These are phyloP conservation scores for Xylariales sp. DNA, from an alignment of 2,329 filamentous ascomycete species.

Conservation along the genomic window DNA sequence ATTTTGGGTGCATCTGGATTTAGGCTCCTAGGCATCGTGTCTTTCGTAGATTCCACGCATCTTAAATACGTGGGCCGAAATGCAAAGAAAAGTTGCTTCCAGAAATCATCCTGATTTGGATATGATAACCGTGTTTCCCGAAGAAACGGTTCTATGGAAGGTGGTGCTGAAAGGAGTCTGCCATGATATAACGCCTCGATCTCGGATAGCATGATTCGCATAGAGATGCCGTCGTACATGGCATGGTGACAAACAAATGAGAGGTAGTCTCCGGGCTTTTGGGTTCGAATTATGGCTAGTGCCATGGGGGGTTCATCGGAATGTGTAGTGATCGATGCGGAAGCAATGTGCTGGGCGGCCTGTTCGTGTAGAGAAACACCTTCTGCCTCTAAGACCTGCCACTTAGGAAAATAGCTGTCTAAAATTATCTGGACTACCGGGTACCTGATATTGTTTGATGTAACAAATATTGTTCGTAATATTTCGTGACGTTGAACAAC, in stretches of 20 bases:
- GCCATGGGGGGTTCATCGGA: slow-evolving; percentile 59
- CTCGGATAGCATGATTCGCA: slow-evolving; percentile 76
- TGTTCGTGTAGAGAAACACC: slow-evolving; percentile 37
- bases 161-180: slow-evolving; percentile 58
- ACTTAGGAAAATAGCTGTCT: slow-evolving; percentile 55
- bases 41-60: slow-evolving; percentile 15
- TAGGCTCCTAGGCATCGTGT: slow-evolving; percentile 31
- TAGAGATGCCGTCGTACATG: slow-evolving; percentile 85
- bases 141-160: slow-evolving; percentile 74
- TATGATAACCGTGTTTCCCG: slow-evolving; percentile 64
- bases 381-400: slow-evolving; percentile 52
- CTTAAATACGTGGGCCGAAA: slow-evolving; percentile 54
- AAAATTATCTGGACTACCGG: slow-evolving; percentile 81
- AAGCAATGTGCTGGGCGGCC: slow-evolving; percentile 52
- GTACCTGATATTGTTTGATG: slow-evolving; percentile 68
- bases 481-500: slow-evolving; percentile 78
- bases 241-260: slow-evolving; percentile 78
- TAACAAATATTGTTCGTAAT: slow-evolving; percentile 79
- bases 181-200: slow-evolving; percentile 69
- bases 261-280: slow-evolving; percentile 51
- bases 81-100: slow-evolving; percentile 66
- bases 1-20: slow-evolving; percentile 21
- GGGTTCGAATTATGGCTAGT: slow-evolving; percentile 54
- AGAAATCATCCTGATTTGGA: slow-evolving; percentile 70
- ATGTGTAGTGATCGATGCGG: slow-evolving; percentile 57